Percentiles rank a stretch among this genome's conserved stretches.
These are phyloP conservation scores for Oryza punctata DNA, from an alignment of 176 grass and related monocot species.

Conservation along the genomic window DNA sequence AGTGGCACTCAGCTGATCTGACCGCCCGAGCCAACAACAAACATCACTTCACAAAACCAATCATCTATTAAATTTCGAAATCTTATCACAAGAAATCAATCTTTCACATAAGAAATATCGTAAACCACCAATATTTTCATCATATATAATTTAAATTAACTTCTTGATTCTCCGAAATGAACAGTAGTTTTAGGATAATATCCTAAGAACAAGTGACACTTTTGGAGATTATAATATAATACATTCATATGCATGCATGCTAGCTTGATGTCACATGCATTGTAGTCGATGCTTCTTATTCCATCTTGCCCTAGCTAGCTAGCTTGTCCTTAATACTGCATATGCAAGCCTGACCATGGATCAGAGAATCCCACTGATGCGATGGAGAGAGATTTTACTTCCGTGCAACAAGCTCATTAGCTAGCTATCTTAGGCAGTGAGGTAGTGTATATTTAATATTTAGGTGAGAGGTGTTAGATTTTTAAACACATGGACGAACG, in stretches of 20 bases:
- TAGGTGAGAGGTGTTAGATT: constrained; percentile 14
- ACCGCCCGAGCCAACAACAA: too few relatives aligned
- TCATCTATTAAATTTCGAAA: too few relatives aligned
- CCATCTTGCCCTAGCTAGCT: constrained; percentile 32
- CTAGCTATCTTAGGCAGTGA: neutral
- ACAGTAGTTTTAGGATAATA: constrained; percentile 23
- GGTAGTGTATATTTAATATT: neutral
- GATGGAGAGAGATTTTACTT: neutral
- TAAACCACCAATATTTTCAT: too few relatives aligned
- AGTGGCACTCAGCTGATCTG: too few relatives aligned
- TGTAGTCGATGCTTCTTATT: constrained; percentile 67
- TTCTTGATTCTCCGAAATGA: too few relatives aligned
- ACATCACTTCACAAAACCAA: too few relatives aligned
- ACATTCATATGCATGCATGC: constrained; percentile 1
- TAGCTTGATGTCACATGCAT: constrained; percentile 47
- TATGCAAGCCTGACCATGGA: constrained; percentile 15
- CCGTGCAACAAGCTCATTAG: neutral
- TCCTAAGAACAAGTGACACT: neutral
- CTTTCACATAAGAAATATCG: too few relatives aligned
- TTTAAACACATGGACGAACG: constrained; percentile 46
- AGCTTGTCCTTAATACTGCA: constrained; percentile 13
- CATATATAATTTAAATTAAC: too few relatives aligned
- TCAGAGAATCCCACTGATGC: constrained; percentile 50
- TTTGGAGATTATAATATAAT: neutral
- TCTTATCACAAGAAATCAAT: too few relatives aligned